phyloP scores from a whole-genome alignment of 306 rosid genomes.

The Luffa aegyptiaca region DNA sequence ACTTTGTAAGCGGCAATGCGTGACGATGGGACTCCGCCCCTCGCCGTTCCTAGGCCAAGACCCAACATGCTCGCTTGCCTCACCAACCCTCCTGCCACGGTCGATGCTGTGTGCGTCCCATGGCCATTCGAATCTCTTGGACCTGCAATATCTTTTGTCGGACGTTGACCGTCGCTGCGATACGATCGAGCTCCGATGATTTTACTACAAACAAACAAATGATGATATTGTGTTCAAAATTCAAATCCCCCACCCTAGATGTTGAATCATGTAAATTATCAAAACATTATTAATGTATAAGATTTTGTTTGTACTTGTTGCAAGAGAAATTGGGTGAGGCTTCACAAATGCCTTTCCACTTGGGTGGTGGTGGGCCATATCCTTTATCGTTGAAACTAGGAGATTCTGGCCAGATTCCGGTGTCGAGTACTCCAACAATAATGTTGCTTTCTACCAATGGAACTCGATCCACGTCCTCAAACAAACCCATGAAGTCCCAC shows the following conservation, averaged over 20 bases:
- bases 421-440: conserved; percentile 15
- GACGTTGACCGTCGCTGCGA: neutral
- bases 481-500: conserved; percentile 23
- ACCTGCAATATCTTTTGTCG: neutral
- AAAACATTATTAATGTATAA: no score
- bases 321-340: conserved; percentile 17
- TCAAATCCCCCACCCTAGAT: no score
- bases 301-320: conserved; percentile 8
- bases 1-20: conserved; percentile 14
- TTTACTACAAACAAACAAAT: neutral
- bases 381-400: conserved; percentile 16
- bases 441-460: neutral
- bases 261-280: no score
- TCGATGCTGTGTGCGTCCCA: conserved; percentile 18
- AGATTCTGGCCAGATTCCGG: conserved; percentile 18
- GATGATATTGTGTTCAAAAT: neutral
- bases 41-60: conserved; percentile 9
- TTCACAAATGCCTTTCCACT: conserved; percentile 16
- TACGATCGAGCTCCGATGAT: conserved; percentile 10
- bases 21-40: conserved; percentile 11
- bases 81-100: conserved; percentile 11
- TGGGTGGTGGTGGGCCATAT: conserved; percentile 15
- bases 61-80: conserved; percentile 7
- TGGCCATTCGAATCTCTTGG: neutral
- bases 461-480: neutral